A percentile compares a stretch with the other conserved stretches of the same genome.
phyloP scores from a whole-genome alignment of 345 rosid genomes.

The Pistacia vera region DNA sequence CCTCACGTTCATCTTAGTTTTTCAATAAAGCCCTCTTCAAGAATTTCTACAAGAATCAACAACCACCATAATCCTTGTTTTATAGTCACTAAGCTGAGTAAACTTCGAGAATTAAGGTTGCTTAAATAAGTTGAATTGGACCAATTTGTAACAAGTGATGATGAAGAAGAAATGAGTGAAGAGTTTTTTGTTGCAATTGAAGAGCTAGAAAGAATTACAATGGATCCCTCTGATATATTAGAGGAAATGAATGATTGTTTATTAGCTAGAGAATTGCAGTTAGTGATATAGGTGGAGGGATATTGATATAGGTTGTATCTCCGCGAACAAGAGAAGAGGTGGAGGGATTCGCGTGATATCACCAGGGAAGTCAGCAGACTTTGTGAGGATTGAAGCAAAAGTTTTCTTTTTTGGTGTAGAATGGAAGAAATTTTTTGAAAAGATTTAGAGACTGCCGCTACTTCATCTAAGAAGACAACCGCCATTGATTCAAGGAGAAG shows the following conservation, averaged over 20 bases:
- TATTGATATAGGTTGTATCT: no score
- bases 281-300: slow-evolving; percentile 32
- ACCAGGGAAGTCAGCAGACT: no score
- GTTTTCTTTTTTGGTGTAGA: no score
- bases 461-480: no score
- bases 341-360: no score
- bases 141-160: slow-evolving; percentile 63
- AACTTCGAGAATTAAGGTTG: slow-evolving; percentile 39
- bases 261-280: slow-evolving; percentile 71
- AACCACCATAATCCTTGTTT: slow-evolving; percentile 39
- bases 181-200: slow-evolving; percentile 88
- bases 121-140: slow-evolving; percentile 67
- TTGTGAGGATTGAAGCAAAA: no score
- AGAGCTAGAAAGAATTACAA: slow-evolving; percentile 79
- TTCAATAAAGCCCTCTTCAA: slow-evolving; percentile 19
- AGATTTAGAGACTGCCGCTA: no score
- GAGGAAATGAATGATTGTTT: slow-evolving; percentile 89
- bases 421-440: no score
- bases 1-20: slow-evolving; percentile 15
- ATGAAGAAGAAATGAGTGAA: slow-evolving; percentile 70
- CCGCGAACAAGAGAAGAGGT: no score
- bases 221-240: slow-evolving; percentile 85
- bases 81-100: slow-evolving; percentile 21
- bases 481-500: no score
- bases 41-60: slow-evolving; percentile 27